Base-by-base conservation (phyloP, 1,284 basidiomycete genomes). In the Ceratobasidium sp. region DNA sequence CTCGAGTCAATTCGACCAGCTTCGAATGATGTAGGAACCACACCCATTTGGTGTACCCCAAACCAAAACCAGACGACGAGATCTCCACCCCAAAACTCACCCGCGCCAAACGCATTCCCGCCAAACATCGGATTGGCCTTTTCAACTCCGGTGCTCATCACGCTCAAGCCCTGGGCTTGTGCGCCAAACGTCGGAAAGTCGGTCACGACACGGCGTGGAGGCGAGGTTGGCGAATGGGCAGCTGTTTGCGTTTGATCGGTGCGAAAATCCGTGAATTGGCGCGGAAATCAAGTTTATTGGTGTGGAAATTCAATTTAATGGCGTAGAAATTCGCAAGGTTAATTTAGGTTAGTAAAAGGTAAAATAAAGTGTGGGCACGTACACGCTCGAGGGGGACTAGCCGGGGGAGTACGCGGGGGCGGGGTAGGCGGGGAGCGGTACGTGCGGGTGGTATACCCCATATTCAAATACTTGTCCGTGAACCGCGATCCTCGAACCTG, bases 141-240 rank as follows among this genome's bases (percentile, higher is more conserved):
- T 17, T 77, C 77, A 69, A 94, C 91, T 13, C 89, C 89, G 1
- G 91, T 92, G 29, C 87, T 88, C 73, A 92, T 92, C 32, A 93
- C 90, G 74, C 89, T 91, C 1, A 86, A 84, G 17, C 83, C 85
- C 69, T 86, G 83, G 1, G 88, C 49, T 17, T 35, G 84, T 7
- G 90, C 90, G n/a, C 92, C 91, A 76, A 97, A 97, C 0, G 93
- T 84, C 55, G 93, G 92, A 79, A 97, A 97, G 75, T 94, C 91
- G 27, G 87, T 87, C 20, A 96, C 88, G 20, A 96, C 91, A 75
- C 90, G 92, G 73, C 94, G 89, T 10, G 91, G 86, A 0, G 93
- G 90, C 35, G 86, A 88, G 6, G 80, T 71, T 20, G 79, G 77
- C 3, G 84, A 78, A 8, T 77, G 71, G 27, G 76, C 64, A 53